Conservation (phyloP, 495 filamentous ascomycete genomes). For the Annulohypoxylon stygium region DNA sequence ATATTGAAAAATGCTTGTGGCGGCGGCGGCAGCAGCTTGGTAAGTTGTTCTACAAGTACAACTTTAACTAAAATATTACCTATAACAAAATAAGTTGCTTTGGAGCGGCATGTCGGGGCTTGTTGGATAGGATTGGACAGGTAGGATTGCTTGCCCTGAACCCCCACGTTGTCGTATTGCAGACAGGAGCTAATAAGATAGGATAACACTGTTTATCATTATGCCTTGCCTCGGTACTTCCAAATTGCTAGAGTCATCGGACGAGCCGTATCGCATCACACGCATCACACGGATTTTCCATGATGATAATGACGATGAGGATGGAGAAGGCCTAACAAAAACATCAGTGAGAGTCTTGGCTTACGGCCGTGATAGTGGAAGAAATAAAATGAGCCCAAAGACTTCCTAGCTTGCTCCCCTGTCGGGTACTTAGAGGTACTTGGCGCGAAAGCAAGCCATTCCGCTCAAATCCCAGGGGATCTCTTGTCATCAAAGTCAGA, state of each 20-base stretch:
- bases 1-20: slow-evolving; percentile 8
- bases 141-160: slow-evolving; percentile 1
- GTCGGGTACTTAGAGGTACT: slow-evolving; percentile 47
- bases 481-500: slow-evolving; percentile 48
- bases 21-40: slow-evolving; percentile 37
- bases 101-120: slow-evolving; percentile 23
- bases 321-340: slow-evolving; percentile 20
- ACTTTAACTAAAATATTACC: slow-evolving; percentile 24
- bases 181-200: slow-evolving; percentile 6
- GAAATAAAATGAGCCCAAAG: slow-evolving; percentile 42
- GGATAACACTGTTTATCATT: neutral
- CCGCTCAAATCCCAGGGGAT: slow-evolving; percentile 47
- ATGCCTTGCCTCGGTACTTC: slow-evolving; percentile 1
- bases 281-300: slow-evolving; percentile 28
- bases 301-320: slow-evolving; percentile 11
- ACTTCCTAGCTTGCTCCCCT: slow-evolving; percentile 28
- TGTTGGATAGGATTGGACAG: slow-evolving; percentile 7
- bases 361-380: slow-evolving; percentile 44
- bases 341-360: slow-evolving; percentile 30
- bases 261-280: slow-evolving; percentile 27
- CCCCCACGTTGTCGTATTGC: slow-evolving; percentile 35
- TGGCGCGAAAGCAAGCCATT: slow-evolving; percentile 46
- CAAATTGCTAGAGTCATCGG: slow-evolving; percentile 6
- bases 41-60: slow-evolving; percentile 27
- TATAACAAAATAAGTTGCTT: slow-evolving; percentile 16